Conservation (phyloP, 306 rosid genomes). For the Dryas alaskensis region DNA sequence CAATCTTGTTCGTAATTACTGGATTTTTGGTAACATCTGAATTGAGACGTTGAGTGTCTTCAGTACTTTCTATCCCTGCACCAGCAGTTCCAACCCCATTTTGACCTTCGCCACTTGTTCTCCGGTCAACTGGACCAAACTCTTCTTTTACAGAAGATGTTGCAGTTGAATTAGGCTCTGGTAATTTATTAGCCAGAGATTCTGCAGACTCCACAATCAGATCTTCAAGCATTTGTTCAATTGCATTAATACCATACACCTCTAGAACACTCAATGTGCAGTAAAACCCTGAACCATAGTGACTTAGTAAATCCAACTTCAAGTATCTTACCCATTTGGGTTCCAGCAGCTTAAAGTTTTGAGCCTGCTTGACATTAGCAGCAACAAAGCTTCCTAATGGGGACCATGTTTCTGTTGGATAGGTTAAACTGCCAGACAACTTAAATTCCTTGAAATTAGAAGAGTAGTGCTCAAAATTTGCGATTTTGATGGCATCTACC, state of each 20-base stretch:
- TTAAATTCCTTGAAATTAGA: conserved; percentile 80
- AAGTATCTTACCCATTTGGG: conserved; percentile 84
- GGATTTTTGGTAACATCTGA: conserved; percentile 38
- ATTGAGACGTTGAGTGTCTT: conserved; percentile 35
- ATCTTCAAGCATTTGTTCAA: conserved; percentile 91
- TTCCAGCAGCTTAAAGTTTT: conserved; percentile 59
- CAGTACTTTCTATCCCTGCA: conserved; percentile 28
- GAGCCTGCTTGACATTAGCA: conserved; percentile 76
- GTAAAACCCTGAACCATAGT: conserved; percentile 88
- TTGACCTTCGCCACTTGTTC: conserved; percentile 34
- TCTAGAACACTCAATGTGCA: conserved; percentile 83
- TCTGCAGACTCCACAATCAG: conserved; percentile 62
- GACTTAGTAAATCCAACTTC: conserved; percentile 63
- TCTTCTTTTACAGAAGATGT: conserved; percentile 48
- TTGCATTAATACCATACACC: conserved; percentile 81
- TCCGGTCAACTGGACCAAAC: conserved; percentile 42
- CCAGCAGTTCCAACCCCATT: conserved; percentile 33
- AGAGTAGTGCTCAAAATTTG: conserved; percentile 88
- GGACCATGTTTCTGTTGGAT: conserved; percentile 69
- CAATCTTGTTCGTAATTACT: conserved; percentile 33
- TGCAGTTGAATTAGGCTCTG: conserved; percentile 52
- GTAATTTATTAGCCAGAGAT: conserved; percentile 37
- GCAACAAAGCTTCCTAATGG: conserved; percentile 61
- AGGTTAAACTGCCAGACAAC: conserved; percentile 65
- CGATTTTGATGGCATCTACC: conserved; percentile 72